A percentile compares a stretch with the other conserved stretches of the same genome.
phyloP scores from a whole-genome alignment of 2,329 filamentous ascomycete genomes.

The Trichoderma hamatum region DNA sequence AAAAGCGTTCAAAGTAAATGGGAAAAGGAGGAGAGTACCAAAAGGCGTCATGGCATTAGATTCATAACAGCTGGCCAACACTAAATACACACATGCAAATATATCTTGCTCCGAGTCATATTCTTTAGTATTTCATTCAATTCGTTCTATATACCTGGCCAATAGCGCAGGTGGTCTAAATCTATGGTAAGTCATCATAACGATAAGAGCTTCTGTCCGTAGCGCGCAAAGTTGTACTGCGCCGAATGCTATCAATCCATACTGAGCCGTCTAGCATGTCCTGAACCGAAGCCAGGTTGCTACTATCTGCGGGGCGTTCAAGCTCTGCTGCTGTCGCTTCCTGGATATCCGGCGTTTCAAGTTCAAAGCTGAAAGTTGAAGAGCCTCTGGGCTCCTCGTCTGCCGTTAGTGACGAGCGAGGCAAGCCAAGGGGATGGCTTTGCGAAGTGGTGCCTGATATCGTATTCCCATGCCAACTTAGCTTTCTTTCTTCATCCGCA shows the following conservation, averaged over 20 bases:
- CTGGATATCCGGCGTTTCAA: conserved; percentile 49
- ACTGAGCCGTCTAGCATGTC: conserved; percentile 85
- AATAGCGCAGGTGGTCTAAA: background rate
- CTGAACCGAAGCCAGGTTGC: conserved; percentile 77
- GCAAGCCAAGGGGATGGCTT: conserved; percentile 58
- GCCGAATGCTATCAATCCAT: conserved; percentile 90
- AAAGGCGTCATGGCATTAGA: conserved; percentile 7
- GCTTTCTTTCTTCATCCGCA: background rate
- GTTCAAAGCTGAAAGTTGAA: conserved; percentile 62
- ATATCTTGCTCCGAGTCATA: background rate
- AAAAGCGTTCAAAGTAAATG: background rate
- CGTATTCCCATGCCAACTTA: conserved; percentile 45
- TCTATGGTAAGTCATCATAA: conserved; percentile 36
- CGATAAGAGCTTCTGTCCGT: conserved; percentile 44
- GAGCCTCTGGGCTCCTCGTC: conserved; percentile 49
- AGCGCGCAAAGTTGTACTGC: conserved; percentile 73
- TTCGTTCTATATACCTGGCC: background rate
- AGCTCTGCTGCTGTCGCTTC: conserved; percentile 28
- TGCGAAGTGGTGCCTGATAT: conserved; percentile 39
- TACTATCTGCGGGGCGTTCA: conserved; percentile 56
- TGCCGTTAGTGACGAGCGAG: conserved; percentile 50
- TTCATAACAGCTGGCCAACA: conserved; percentile 5
- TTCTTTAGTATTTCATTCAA: background rate
- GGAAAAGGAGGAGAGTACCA: background rate
- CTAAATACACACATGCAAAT: background rate